Evolutionary conservation across 2,329 filamentous ascomycete genomes (phyloP), one percentile per base, ranked within the genome.

Genomic region (Fusarium aywerte): DNA sequence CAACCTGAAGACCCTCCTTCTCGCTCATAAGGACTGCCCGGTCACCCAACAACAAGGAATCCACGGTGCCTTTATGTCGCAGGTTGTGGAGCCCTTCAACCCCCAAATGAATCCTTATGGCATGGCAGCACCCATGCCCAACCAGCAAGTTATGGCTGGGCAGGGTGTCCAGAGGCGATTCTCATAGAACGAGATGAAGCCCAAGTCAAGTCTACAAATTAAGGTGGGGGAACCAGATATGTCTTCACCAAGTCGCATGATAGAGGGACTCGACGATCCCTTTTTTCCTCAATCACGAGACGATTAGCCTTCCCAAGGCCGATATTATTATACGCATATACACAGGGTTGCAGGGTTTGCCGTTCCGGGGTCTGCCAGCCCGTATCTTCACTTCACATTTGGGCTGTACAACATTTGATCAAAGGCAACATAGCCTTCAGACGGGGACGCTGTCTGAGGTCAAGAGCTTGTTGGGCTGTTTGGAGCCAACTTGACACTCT

Each of bases 1-100:
- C 45, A 96, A 95, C 67, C 85, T 99, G 39, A 98, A 97, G 83
- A 97, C 94, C 0, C 83, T 98, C 0, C 84, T 99, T 4, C 84
- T 98, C 21, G 94, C 94, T 0, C 96, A 99, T 80, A 98, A 98
- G 77, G 95, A 98, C 77, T 98, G 96, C 71, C 93, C 95, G 0
- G 91, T 98, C 9, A 93, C 93, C 4, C 92, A 96, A 76, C 90
- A 92, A 43, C 94, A 97, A 78, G 79, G 79, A 23, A 82, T 96
- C 3, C 85, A 87, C 50, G 80, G 81, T 5, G 81, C 81, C 2
- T 87, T 82, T 66, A 84, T 89, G 81, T 83, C 85, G 43, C 84
- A 85, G 68, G 79, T 82, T 15, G 84, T 86, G 71, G 84, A 87
- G 60, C 80, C 84, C 1, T 86, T 81, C 66, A 84, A 84, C 57